Evolutionary conservation across 768 basidiomycete genomes (phyloP).

Genomic region (Pholiota conissans): DNA sequence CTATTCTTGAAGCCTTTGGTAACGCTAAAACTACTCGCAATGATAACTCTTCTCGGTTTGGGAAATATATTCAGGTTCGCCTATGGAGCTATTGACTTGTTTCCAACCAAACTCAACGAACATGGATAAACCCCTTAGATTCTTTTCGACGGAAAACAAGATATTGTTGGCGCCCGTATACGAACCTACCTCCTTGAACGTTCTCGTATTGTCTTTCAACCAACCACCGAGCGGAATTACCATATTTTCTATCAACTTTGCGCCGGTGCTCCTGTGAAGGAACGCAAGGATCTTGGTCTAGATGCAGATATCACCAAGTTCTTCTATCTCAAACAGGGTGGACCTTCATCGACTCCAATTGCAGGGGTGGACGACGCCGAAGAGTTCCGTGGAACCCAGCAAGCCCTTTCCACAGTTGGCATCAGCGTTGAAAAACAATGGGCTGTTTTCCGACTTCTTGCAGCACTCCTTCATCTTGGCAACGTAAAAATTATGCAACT

Average conservation of each 20-base stretch:
- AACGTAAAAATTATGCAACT: slow-evolving; percentile 88
- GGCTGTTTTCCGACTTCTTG: slow-evolving; percentile 94
- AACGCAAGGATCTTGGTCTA: slow-evolving; percentile 91
- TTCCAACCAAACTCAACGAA: slow-evolving; percentile 1
- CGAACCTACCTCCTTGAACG: slow-evolving; percentile 97
- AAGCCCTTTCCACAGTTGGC: slow-evolving; percentile 94
- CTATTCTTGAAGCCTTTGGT: slow-evolving; percentile 97
- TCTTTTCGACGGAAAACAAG: slow-evolving; percentile 92
- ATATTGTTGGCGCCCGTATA: slow-evolving; percentile 98
- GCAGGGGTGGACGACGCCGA: slow-evolving; percentile 93
- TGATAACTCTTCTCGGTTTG: slow-evolving; percentile 98
- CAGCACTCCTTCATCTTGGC: slow-evolving; percentile 94
- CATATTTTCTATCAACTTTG: slow-evolving; percentile 99
- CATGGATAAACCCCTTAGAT: slow-evolving; percentile 55
- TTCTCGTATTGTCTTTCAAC: slow-evolving; percentile 96
- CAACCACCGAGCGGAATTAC: slow-evolving; percentile 95
- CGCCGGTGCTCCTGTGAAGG: slow-evolving; percentile 92
- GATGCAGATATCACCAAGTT: slow-evolving; percentile 86
- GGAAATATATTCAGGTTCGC: slow-evolving; percentile 97
- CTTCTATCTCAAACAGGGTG: slow-evolving; percentile 91
- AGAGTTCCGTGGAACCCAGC: slow-evolving; percentile 92
- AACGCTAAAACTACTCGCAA: slow-evolving; percentile 99
- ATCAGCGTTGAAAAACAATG: slow-evolving; percentile 98
- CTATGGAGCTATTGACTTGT: no score
- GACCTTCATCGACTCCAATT: slow-evolving; percentile 83